Conservation (phyloP, 208 protist species). For the Leishmania turanica region DNA sequence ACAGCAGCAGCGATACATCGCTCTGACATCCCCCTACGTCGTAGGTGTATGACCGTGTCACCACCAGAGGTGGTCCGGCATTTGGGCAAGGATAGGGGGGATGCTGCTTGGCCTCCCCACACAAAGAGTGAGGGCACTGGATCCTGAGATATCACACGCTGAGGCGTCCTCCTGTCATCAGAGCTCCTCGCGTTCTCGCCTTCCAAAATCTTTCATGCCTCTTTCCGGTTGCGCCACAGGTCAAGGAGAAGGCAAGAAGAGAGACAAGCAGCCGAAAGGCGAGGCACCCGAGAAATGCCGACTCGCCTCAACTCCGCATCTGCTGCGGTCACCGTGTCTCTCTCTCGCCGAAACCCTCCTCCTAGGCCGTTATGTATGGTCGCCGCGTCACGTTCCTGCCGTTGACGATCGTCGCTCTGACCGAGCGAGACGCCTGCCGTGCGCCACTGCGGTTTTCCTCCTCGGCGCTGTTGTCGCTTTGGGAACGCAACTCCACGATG, state of each 20-base stretch:
- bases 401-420: slow-evolving; percentile 30
- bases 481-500: slow-evolving; percentile 39
- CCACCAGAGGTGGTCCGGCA: not conserved
- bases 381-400: slow-evolving; percentile 44
- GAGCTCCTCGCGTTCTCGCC: not conserved
- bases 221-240: not conserved
- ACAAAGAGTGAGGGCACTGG: not conserved
- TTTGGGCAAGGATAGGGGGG: not conserved
- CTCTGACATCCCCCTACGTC: not conserved
- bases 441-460: not conserved
- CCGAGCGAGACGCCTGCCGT: slow-evolving; percentile 1
- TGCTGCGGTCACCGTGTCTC: slow-evolving; percentile 18
- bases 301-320: not conserved
- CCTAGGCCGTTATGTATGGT: slow-evolving; percentile 43
- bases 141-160: not conserved
- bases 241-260: not conserved
- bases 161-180: not conserved
- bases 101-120: not conserved
- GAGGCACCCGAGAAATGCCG: not conserved
- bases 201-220: not conserved
- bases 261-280: not conserved
- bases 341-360: slow-evolving; percentile 40
- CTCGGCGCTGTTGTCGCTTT: slow-evolving; percentile 1
- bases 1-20: not conserved
- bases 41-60: not conserved